A percentile compares a stretch with the other conserved stretches of the same genome.
These are phyloP conservation scores for Zangia roseola DNA, from an alignment of 768 basidiomycete genomes.

Conservation along the genomic window DNA sequence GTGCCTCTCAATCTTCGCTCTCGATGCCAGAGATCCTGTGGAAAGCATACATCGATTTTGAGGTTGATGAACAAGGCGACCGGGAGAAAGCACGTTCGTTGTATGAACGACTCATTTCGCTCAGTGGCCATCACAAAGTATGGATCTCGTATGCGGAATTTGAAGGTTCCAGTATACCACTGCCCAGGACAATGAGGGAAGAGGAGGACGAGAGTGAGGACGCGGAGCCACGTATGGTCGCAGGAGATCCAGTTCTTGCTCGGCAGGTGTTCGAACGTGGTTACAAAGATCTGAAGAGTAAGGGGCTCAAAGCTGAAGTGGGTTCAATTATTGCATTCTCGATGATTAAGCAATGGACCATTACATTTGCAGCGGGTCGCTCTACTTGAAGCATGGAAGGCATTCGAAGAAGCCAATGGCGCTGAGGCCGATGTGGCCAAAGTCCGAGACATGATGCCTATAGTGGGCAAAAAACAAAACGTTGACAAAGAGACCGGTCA, in stretches of 20 bases:
- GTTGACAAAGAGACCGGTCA: slow-evolving; percentile 85
- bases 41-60: slow-evolving; percentile 98
- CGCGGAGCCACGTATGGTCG: slow-evolving; percentile 51
- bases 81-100: slow-evolving; percentile 78
- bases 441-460: slow-evolving; percentile 92
- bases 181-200: slow-evolving; percentile 62
- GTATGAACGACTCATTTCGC: slow-evolving; percentile 82
- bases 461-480: slow-evolving; percentile 79
- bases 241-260: slow-evolving; percentile 69
- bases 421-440: slow-evolving; percentile 68
- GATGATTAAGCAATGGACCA: background rate
- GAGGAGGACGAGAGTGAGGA: slow-evolving; percentile 66
- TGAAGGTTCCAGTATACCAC: slow-evolving; percentile 74
- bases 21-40: slow-evolving; percentile 95
- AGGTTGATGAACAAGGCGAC: slow-evolving; percentile 86
- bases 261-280: slow-evolving; percentile 82
- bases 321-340: slow-evolving; percentile 17
- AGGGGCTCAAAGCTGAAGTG: slow-evolving; percentile 87
- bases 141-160: slow-evolving; percentile 96
- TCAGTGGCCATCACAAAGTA: slow-evolving; percentile 94
- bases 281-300: slow-evolving; percentile 82
- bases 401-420: slow-evolving; percentile 84
- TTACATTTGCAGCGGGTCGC: slow-evolving; percentile 69
- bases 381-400: slow-evolving; percentile 92
- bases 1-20: slow-evolving; percentile 74